Conservation (phyloP, 768 basidiomycete species). For the Lanmaoa rubissima region DNA sequence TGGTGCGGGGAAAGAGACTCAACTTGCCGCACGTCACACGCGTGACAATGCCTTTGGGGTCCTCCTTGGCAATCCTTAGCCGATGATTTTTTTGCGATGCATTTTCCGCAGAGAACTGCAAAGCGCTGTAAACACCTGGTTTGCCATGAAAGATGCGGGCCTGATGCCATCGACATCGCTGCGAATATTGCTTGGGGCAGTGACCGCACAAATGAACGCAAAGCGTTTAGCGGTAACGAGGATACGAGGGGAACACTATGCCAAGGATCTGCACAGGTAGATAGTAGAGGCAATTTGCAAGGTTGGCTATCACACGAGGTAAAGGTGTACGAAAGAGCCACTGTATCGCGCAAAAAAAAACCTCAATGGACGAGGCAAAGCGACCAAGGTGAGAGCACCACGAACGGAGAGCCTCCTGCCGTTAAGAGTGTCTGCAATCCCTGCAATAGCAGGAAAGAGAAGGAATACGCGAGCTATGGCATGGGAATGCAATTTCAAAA, state of each 20-base stretch:
- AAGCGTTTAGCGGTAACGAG: slow-evolving; percentile 43
- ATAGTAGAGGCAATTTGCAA: slow-evolving; percentile 41
- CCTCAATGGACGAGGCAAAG: not conserved
- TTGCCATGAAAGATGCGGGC: slow-evolving; percentile 43
- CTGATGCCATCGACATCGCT: slow-evolving; percentile 54
- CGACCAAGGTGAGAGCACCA: slow-evolving; percentile 3
- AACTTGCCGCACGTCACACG: too few species aligned
- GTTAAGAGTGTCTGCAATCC: slow-evolving; percentile 65
- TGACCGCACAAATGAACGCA: slow-evolving; percentile 50
- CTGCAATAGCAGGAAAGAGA: slow-evolving; percentile 67
- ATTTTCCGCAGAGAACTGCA: too few species aligned
- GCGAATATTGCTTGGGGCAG: slow-evolving; percentile 51
- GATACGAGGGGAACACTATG: slow-evolving; percentile 50
- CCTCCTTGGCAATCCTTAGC: too few species aligned
- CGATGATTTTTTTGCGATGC: too few species aligned
- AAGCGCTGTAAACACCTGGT: slow-evolving; percentile 45
- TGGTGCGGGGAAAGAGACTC: too few species aligned
- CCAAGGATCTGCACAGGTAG: slow-evolving; percentile 44
- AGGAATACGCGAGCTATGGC: slow-evolving; percentile 48
- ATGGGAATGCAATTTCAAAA: slow-evolving; percentile 46
- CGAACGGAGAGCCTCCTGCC: slow-evolving; percentile 58
- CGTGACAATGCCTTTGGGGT: too few species aligned
- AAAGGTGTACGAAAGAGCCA: slow-evolving; percentile 47
- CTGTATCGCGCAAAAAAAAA: slow-evolving; percentile 34
- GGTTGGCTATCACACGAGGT: slow-evolving; percentile 41